Evolutionary conservation across 2,329 filamentous ascomycete genomes (phyloP).

Genomic region (Grosmannia serpens): DNA sequence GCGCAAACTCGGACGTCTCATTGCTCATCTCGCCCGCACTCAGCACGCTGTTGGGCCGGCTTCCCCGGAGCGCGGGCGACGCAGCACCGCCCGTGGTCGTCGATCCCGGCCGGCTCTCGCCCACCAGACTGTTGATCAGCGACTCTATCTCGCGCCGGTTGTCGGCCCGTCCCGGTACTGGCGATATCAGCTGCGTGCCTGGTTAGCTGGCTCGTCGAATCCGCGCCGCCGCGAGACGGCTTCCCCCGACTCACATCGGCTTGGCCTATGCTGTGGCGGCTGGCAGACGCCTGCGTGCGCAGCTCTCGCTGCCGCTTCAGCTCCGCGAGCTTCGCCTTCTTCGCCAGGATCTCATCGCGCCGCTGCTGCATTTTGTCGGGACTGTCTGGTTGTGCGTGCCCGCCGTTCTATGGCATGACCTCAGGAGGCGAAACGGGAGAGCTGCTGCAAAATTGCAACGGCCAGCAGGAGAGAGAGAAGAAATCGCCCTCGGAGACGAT

Average conservation of each 20-base stretch:
- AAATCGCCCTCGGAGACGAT: not conserved
- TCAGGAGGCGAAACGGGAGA: not conserved
- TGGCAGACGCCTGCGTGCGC: slow-evolving; percentile 61
- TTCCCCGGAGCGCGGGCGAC: slow-evolving; percentile 58
- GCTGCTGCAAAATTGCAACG: not conserved
- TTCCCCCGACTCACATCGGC: slow-evolving; percentile 50
- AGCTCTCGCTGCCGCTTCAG: slow-evolving; percentile 85
- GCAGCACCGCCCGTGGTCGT: slow-evolving; percentile 41
- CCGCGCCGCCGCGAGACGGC: not conserved
- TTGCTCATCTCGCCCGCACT: slow-evolving; percentile 73
- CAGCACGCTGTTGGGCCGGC: slow-evolving; percentile 75
- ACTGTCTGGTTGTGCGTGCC: not conserved
- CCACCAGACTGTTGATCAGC: slow-evolving; percentile 74
- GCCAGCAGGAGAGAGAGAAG: not conserved
- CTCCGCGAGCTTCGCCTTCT: slow-evolving; percentile 94
- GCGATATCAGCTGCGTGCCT: slow-evolving; percentile 47
- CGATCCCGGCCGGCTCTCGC: slow-evolving; percentile 62
- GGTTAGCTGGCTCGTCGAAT: not conserved
- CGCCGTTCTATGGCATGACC: slow-evolving; percentile 30
- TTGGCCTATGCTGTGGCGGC: slow-evolving; percentile 55
- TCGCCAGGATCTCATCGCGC: slow-evolving; percentile 91
- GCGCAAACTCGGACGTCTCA: slow-evolving; percentile 52
- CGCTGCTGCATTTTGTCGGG: slow-evolving; percentile 53
- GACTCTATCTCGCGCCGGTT: slow-evolving; percentile 68
- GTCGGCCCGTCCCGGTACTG: slow-evolving; percentile 57